Percentiles rank a stretch among this genome's conserved stretches.
Evolutionary conservation across 129 eudicot genomes (phyloP).

Genomic region (Lactuca sativa): DNA sequence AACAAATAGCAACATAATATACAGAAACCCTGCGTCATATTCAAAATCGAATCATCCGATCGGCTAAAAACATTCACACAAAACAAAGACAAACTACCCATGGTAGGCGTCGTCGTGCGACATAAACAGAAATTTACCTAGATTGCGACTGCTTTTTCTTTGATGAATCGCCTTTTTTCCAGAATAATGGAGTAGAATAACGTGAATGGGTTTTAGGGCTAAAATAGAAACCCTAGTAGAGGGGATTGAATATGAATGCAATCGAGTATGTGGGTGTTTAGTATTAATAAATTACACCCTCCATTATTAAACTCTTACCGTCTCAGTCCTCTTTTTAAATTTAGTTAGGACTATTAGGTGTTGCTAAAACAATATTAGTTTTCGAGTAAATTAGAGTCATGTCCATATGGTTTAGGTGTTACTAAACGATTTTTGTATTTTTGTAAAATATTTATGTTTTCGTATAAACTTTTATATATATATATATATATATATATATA

Average conservation of each 20-base stretch:
- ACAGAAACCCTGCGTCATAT: not conserved
- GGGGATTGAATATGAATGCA: constrained; percentile 10
- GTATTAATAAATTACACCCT: constrained; percentile 17
- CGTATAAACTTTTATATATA: no score
- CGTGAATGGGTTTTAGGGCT: constrained; percentile 24
- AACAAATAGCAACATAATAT: not conserved
- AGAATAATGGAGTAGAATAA: constrained; percentile 6
- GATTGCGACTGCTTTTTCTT: constrained; percentile 5
- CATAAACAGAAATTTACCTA: constrained; percentile 14
- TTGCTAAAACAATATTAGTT: no score
- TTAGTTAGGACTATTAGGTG: not conserved
- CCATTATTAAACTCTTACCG: not conserved
- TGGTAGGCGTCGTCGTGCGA: constrained; percentile 4
- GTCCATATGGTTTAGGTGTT: no score
- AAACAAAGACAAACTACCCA: not conserved
- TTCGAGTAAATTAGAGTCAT: no score
- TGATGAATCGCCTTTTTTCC: constrained; percentile 15
- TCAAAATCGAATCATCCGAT: constrained; percentile 4
- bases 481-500: no score
- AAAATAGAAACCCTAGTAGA: constrained; percentile 29
- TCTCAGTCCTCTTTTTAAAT: no score
- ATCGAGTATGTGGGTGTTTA: not conserved
- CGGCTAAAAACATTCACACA: not conserved
- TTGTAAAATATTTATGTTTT: no score
- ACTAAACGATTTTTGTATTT: no score